These are phyloP conservation scores for Penicillium nucicola DNA, from an alignment of 495 filamentous ascomycete species.

Conservation along the genomic window DNA sequence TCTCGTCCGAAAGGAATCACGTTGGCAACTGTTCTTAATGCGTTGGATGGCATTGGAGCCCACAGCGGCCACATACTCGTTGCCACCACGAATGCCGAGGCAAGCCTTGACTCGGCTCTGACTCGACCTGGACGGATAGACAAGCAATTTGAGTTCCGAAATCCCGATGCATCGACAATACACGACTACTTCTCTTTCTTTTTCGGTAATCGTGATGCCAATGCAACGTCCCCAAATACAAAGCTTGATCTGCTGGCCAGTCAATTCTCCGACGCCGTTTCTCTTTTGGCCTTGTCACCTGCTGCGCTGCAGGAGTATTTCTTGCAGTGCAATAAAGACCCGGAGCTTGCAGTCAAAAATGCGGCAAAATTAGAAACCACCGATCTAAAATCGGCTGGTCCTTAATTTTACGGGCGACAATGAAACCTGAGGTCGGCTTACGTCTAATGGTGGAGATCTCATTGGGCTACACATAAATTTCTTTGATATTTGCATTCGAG, in stretches of 20 bases:
- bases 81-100: conserved; percentile 1
- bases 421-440: too few species aligned
- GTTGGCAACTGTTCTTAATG: background rate
- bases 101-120: conserved; percentile 1
- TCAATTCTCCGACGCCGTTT: background rate
- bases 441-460: too few species aligned
- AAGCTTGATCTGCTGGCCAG: background rate
- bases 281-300: background rate
- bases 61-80: conserved; percentile 1
- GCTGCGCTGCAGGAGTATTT: background rate
- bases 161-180: conserved; percentile 1
- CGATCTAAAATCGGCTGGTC: too few species aligned
- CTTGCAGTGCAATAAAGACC: too few species aligned
- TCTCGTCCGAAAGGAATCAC: background rate
- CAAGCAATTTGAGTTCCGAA: background rate
- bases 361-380: too few species aligned
- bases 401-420: too few species aligned
- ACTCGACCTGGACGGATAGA: conserved; percentile 4
- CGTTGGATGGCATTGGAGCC: background rate
- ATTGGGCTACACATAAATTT: too few species aligned
- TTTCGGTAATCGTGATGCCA: background rate
- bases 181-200: background rate
- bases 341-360: too few species aligned
- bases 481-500: too few species aligned
- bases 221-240: background rate